phyloP scores from a whole-genome alignment of 768 basidiomycete species.

The Heimioporus sp. region DNA sequence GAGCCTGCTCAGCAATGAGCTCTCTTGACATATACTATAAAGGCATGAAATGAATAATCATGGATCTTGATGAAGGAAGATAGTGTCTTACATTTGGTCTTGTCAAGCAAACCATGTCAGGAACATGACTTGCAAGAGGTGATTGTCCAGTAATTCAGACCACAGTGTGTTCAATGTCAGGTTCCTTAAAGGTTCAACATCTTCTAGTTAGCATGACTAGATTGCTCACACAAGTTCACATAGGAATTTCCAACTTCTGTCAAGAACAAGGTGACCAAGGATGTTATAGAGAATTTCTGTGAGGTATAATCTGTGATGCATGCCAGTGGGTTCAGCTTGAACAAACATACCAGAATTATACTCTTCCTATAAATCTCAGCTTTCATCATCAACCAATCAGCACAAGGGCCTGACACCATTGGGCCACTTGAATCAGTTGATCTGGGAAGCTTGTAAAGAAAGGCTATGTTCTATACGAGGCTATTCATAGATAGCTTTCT shows the following conservation, averaged over 20 bases:
- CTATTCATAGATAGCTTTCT: no score
- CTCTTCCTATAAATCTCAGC: no score
- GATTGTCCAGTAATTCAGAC: slow-evolving; percentile 3
- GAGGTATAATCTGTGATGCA: background rate
- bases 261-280: background rate
- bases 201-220: slow-evolving; percentile 4
- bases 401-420: no score
- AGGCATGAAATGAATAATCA: background rate
- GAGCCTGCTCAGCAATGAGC: slow-evolving; percentile 1
- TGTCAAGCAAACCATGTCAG: background rate
- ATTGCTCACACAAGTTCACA: background rate
- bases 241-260: background rate
- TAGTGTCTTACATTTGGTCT: background rate
- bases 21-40: background rate
- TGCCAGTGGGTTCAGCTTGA: background rate
- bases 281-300: slow-evolving; percentile 4
- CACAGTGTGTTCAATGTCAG: slow-evolving; percentile 8
- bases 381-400: no score
- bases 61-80: background rate
- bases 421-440: no score
- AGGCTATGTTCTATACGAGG: no score
- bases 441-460: no score
- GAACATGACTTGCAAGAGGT: background rate
- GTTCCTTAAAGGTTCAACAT: slow-evolving; percentile 8
- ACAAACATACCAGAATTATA: no score